A percentile compares a stretch with the other conserved stretches of the same genome.
These are phyloP conservation scores for Jamesozyma piceae DNA, from an alignment of 805 yeast genomes.

Conservation along the genomic window DNA sequence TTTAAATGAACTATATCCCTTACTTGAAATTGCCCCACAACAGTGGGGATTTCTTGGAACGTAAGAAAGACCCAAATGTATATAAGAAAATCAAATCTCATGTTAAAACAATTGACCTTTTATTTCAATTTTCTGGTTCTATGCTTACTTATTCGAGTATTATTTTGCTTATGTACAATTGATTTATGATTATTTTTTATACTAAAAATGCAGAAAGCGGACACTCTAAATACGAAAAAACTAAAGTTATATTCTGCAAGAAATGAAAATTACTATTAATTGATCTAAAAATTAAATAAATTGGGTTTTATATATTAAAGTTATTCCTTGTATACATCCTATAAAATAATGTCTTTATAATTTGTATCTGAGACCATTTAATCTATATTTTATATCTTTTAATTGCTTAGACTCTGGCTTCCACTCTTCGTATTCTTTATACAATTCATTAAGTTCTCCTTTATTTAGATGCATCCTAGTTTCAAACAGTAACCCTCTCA, in stretches of 20 bases:
- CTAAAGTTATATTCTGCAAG: too few species aligned
- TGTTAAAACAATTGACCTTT: too few species aligned
- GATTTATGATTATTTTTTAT: too few species aligned
- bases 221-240: too few species aligned
- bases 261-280: too few species aligned
- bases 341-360: too few species aligned
- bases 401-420: slow-evolving; percentile 72
- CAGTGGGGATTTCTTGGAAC: neutral
- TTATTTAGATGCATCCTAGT: slow-evolving; percentile 43
- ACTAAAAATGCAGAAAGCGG: too few species aligned
- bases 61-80: neutral
- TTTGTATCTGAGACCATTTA: slow-evolving; percentile 42
- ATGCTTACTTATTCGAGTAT: too few species aligned
- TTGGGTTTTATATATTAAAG: neutral
- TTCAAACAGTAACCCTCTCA: slow-evolving; percentile 71
- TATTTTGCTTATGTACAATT: too few species aligned
- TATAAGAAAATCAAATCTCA: neutral
- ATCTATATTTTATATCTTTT: slow-evolving; percentile 74
- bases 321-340: neutral
- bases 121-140: too few species aligned
- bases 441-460: slow-evolving; percentile 51
- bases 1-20: slow-evolving; percentile 10
- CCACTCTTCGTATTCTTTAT: slow-evolving; percentile 75
- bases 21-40: neutral
- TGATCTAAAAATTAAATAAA: too few species aligned